A percentile compares a stretch with the other conserved stretches of the same genome.
phyloP scores from a whole-genome alignment of 768 basidiomycete species.

The Suillus decipiens region DNA sequence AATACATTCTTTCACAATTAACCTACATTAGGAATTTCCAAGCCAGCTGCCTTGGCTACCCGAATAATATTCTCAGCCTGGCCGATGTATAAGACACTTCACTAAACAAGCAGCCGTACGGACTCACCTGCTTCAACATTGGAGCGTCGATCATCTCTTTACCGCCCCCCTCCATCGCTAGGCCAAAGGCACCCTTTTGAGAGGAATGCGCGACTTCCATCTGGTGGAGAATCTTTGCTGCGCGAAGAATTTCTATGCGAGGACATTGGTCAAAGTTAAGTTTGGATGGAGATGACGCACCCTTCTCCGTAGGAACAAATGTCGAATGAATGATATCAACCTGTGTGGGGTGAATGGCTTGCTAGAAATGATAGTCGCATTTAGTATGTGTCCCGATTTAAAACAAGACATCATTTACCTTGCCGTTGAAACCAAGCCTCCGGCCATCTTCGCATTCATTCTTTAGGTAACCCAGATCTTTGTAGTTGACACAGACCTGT shows the following conservation, averaged over 20 bases:
- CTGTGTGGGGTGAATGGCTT: constrained; percentile 93
- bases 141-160: constrained; percentile 91
- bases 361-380: constrained; percentile 46
- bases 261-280: neutral
- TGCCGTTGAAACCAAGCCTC: constrained; percentile 87
- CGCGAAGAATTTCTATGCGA: constrained; percentile 69
- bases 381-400: constrained; percentile 7
- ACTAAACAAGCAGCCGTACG: constrained; percentile 3
- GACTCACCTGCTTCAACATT: constrained; percentile 77
- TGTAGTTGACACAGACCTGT: constrained; percentile 89
- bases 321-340: constrained; percentile 74
- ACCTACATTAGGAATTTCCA: constrained; percentile 49
- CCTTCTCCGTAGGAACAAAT: constrained; percentile 74
- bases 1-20: constrained; percentile 12
- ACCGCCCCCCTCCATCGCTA: constrained; percentile 54
- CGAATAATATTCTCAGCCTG: constrained; percentile 55
- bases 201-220: constrained; percentile 61
- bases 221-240: constrained; percentile 65
- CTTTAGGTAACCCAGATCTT: constrained; percentile 61
- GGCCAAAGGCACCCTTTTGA: constrained; percentile 68
- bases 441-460: constrained; percentile 82
- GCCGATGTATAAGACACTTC: constrained; percentile 3
- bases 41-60: constrained; percentile 54
- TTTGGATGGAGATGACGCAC: constrained; percentile 36
- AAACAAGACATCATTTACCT: constrained; percentile 46